Evolutionary conservation across 371 early-diverging fungal species (phyloP).

Genomic region (Entomophthora muscae): DNA sequence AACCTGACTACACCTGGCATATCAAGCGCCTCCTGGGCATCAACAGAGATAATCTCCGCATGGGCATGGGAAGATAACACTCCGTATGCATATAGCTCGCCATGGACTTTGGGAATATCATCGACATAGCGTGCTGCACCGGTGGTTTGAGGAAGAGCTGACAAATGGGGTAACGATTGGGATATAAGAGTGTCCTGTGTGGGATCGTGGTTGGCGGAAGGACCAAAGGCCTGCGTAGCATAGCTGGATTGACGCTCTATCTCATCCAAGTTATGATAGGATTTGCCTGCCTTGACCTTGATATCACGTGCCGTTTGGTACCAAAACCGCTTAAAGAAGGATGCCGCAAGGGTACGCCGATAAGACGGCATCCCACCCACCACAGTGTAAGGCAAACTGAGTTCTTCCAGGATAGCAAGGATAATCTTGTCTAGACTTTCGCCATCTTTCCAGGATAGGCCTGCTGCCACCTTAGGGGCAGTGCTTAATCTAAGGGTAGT

Average conservation of each 20-base stretch:
- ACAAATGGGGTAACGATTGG: slow-evolving; percentile 22
- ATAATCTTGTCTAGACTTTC: slow-evolving; percentile 10
- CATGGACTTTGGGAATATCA: slow-evolving; percentile 42
- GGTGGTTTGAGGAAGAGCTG: slow-evolving; percentile 60
- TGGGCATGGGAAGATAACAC: slow-evolving; percentile 39
- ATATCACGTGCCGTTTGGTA: slow-evolving; percentile 18
- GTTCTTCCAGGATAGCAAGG: neutral
- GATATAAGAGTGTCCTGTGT: neutral
- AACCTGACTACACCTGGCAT: slow-evolving; percentile 41
- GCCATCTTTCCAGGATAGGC: slow-evolving; percentile 26
- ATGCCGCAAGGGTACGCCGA: slow-evolving; percentile 37
- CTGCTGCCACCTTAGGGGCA: slow-evolving; percentile 18
- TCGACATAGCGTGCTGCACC: slow-evolving; percentile 60
- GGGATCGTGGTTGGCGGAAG: neutral
- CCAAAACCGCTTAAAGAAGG: slow-evolving; percentile 52
- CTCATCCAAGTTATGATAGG: neutral
- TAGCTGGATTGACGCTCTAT: neutral
- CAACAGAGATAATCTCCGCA: slow-evolving; percentile 40
- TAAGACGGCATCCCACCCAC: slow-evolving; percentile 66
- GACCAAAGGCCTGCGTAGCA: neutral
- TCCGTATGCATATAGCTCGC: slow-evolving; percentile 39
- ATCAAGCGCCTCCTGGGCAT: slow-evolving; percentile 33
- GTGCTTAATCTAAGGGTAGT: slow-evolving; percentile 27
- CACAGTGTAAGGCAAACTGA: slow-evolving; percentile 17
- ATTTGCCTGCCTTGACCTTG: slow-evolving; percentile 6